These are phyloP conservation scores for Phytophthora meadii DNA, from an alignment of 352 stramenopile species.

Conservation along the genomic window DNA sequence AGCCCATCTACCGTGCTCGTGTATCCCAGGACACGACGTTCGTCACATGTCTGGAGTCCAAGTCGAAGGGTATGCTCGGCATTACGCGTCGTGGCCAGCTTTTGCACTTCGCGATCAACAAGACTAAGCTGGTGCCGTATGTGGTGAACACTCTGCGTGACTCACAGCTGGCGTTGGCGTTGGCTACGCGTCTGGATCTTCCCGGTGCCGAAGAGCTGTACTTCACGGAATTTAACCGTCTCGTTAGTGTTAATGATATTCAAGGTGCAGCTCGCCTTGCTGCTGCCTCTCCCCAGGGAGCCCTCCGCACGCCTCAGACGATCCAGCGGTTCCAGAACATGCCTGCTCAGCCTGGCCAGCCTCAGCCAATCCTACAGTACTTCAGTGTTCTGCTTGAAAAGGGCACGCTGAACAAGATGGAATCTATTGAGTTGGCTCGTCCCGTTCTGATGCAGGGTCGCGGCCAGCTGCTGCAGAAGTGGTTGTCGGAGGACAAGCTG, in stretches of 20 bases:
- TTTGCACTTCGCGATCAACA: slow-evolving; percentile 98
- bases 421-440: slow-evolving; percentile 98
- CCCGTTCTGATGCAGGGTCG: slow-evolving; percentile 98
- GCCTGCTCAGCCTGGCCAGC: slow-evolving; percentile 95
- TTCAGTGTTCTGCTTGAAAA: slow-evolving; percentile 99
- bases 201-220: slow-evolving; percentile 99
- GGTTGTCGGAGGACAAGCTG: slow-evolving; percentile 99
- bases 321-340: slow-evolving; percentile 99
- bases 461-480: slow-evolving; percentile 99
- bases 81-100: slow-evolving; percentile 98
- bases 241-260: slow-evolving; percentile 88
- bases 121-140: slow-evolving; percentile 98
- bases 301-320: slow-evolving; percentile 97
- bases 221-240: slow-evolving; percentile 97
- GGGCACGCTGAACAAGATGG: slow-evolving; percentile 98
- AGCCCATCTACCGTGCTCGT: slow-evolving; percentile 97
- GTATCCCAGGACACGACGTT: slow-evolving; percentile 99
- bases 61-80: slow-evolving; percentile 96
- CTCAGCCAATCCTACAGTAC: slow-evolving; percentile 99
- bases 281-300: slow-evolving; percentile 89
- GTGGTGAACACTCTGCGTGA: slow-evolving; percentile 98
- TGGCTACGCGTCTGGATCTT: slow-evolving; percentile 97
- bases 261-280: slow-evolving; percentile 90
- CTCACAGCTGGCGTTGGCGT: slow-evolving; percentile 95
- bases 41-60: slow-evolving; percentile 91